Conservation (phyloP, 2,329 filamentous ascomycete species). For the Cryphonectria nitschkei region DNA sequence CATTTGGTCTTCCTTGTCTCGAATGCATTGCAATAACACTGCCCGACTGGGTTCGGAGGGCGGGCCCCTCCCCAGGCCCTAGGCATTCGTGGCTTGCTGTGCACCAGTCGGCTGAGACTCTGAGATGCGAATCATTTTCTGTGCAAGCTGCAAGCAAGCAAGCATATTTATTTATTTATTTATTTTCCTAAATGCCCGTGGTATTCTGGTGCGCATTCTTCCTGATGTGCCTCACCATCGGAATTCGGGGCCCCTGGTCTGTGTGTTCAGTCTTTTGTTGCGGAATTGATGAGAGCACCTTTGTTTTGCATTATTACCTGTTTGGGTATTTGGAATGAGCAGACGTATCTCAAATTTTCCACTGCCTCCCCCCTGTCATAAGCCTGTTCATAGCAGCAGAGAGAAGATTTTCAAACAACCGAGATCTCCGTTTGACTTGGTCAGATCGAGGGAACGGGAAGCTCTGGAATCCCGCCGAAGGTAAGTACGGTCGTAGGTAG, state of each 20-base stretch:
- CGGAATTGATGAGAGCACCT: neutral
- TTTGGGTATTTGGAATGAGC: neutral
- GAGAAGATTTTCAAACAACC: neutral
- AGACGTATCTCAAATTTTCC: neutral
- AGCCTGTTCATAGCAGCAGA: neutral
- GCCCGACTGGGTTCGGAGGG: conserved; percentile 10
- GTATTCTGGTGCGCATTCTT: neutral
- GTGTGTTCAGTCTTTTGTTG: neutral
- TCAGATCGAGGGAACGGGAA: conserved; percentile 12
- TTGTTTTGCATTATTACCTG: neutral
- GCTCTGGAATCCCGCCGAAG: neutral
- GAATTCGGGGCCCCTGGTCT: neutral
- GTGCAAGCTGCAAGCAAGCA: neutral
- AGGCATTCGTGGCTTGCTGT: conserved; percentile 14
- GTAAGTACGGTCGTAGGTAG: neutral
- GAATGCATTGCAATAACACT: neutral
- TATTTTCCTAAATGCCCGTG: neutral
- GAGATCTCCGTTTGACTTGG: neutral
- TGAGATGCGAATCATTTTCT: neutral
- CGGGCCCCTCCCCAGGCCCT: neutral
- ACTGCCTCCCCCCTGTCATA: neutral
- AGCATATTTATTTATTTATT: no score
- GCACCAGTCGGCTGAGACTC: conserved; percentile 14
- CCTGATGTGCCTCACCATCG: neutral
- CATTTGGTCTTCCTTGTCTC: neutral